Conservation (phyloP, 352 stramenopile genomes). For the Blastocystis sp. region DNA sequence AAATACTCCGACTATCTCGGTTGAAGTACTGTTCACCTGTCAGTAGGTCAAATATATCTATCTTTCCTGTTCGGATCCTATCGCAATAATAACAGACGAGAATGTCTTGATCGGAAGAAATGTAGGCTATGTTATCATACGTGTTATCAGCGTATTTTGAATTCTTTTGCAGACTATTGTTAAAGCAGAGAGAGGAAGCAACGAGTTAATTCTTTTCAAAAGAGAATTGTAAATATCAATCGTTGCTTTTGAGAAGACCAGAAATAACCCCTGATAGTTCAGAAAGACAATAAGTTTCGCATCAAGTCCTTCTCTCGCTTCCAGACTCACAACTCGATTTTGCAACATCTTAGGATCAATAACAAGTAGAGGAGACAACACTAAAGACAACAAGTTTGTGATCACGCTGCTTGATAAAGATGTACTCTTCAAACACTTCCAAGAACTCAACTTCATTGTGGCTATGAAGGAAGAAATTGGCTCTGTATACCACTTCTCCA, state of each 20-base stretch:
- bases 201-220: background rate
- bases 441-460: constrained; percentile 36
- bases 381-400: constrained; percentile 29
- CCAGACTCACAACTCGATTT: constrained; percentile 17
- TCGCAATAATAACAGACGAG: constrained; percentile 39
- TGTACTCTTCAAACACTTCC: constrained; percentile 52
- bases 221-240: constrained; percentile 32
- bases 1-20: background rate
- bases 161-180: background rate
- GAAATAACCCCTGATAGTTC: constrained; percentile 39
- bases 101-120: constrained; percentile 27
- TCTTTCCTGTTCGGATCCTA: constrained; percentile 13
- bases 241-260: constrained; percentile 14
- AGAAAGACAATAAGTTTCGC: constrained; percentile 24
- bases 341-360: constrained; percentile 3
- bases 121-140: constrained; percentile 28
- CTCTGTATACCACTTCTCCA: constrained; percentile 25
- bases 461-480: constrained; percentile 52
- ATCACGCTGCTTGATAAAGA: constrained; percentile 44
- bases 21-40: constrained; percentile 18
- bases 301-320: background rate
- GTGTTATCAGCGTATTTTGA: constrained; percentile 10
- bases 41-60: constrained; percentile 28
- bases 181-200: background rate
- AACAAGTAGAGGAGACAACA: background rate